phyloP scores from a whole-genome alignment of 192 early-diverging fungal genomes.

The Coemansia sp. region DNA sequence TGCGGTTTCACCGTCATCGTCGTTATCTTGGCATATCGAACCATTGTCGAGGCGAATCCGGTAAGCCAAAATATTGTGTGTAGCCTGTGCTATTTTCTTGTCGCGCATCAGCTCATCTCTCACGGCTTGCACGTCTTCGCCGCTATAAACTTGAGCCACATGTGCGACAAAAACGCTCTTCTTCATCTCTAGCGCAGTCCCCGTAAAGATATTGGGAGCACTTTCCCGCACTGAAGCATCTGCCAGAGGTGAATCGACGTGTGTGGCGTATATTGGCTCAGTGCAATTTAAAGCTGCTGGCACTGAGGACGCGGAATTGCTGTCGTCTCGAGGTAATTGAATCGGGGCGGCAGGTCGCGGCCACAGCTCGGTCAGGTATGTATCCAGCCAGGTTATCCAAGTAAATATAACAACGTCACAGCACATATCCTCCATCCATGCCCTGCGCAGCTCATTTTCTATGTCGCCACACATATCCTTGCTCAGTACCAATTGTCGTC shows the following conservation, averaged over 20 bases:
- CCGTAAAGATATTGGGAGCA: conserved; percentile 56
- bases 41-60: conserved; percentile 62
- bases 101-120: conserved; percentile 59
- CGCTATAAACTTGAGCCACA: conserved; percentile 60
- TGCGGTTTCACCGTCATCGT: conserved; percentile 95
- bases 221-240: neutral
- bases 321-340: conserved; percentile 29
- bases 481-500: conserved; percentile 31
- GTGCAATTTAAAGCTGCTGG: neutral
- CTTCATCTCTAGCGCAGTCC: conserved; percentile 69
- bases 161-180: conserved; percentile 89
- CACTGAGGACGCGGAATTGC: neutral
- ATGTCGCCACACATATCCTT: conserved; percentile 25
- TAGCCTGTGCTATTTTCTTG: conserved; percentile 80
- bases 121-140: conserved; percentile 61
- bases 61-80: conserved; percentile 92
- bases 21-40: conserved; percentile 71
- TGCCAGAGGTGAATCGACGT: neutral
- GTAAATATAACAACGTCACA: conserved; percentile 44
- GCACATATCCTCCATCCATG: conserved; percentile 39
- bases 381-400: conserved; percentile 49
- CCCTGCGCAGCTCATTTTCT: conserved; percentile 20
- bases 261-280: neutral
- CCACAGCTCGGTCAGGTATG: conserved; percentile 39
- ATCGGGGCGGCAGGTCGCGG: conserved; percentile 46